Conservation (phyloP, 2,329 filamentous ascomycete genomes). For the Plectosphaerella plurivora region DNA sequence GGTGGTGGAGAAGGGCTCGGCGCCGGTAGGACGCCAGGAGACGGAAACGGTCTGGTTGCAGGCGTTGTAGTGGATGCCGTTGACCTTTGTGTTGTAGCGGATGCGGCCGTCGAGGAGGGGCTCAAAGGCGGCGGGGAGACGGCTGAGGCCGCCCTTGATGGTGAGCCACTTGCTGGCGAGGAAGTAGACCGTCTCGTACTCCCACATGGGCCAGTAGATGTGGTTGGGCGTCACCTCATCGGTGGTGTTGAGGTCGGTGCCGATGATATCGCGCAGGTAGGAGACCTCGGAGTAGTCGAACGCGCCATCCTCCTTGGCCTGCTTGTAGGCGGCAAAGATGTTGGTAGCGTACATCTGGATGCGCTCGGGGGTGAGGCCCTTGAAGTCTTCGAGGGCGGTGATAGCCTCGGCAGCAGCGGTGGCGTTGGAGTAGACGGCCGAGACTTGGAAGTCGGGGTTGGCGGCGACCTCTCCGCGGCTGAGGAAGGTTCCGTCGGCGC, state of each 20-base stretch:
- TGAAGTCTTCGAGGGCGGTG: constrained; percentile 19
- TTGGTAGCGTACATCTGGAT: constrained; percentile 17
- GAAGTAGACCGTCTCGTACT: constrained; percentile 21
- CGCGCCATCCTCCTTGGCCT: constrained; percentile 19
- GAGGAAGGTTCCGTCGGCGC: constrained; percentile 21
- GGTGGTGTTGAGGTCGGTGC: constrained; percentile 28
- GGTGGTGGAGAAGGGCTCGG: constrained; percentile 15
- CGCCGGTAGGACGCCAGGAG: constrained; percentile 13
- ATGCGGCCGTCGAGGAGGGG: constrained; percentile 22
- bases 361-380: constrained; percentile 15
- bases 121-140: constrained; percentile 27
- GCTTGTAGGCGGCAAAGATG: constrained; percentile 23
- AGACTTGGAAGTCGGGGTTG: constrained; percentile 12
- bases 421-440: constrained; percentile 16
- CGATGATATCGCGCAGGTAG: constrained; percentile 26
- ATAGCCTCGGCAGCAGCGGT: constrained; percentile 17
- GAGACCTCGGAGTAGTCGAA: constrained; percentile 24
- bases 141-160: constrained; percentile 27
- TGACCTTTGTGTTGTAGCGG: constrained; percentile 15
- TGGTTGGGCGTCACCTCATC: constrained; percentile 24
- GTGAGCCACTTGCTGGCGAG: constrained; percentile 18
- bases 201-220: constrained; percentile 22
- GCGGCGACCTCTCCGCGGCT: constrained; percentile 16
- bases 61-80: constrained; percentile 16
- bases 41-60: constrained; percentile 15